These are phyloP conservation scores for Plasmodium billcollinsi DNA, from an alignment of 169 alveolate genomes.

Conservation along the genomic window DNA sequence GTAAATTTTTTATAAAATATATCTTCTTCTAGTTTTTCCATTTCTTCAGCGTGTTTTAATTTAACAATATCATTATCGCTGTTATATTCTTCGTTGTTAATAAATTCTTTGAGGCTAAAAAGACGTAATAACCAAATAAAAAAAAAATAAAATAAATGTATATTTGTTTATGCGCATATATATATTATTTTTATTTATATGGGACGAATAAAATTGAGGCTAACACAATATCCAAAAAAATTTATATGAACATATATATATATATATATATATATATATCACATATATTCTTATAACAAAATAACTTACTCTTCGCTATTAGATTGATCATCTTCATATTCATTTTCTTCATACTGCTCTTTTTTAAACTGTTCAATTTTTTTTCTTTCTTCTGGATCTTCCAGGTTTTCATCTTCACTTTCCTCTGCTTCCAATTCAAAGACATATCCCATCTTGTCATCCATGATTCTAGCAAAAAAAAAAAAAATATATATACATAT, in stretches of 20 bases:
- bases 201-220: too few relatives aligned
- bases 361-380: constrained; percentile 30
- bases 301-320: constrained; percentile 59
- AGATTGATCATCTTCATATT: constrained; percentile 39
- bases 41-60: constrained; percentile 66
- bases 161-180: not conserved
- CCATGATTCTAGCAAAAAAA: constrained; percentile 5
- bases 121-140: not conserved
- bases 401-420: constrained; percentile 73
- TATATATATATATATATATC: constrained; percentile 7
- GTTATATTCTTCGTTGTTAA: constrained; percentile 70
- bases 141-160: constrained; percentile 1
- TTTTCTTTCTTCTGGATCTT: constrained; percentile 49
- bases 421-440: constrained; percentile 77
- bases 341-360: constrained; percentile 21
- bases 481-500: not conserved
- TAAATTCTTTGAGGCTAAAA: constrained; percentile 49
- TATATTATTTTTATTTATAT: not conserved
- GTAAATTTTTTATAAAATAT: constrained; percentile 69
- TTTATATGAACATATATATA: not conserved
- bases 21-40: constrained; percentile 77
- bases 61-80: constrained; percentile 59
- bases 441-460: constrained; percentile 29
- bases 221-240: not conserved
- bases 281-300: not conserved